Evolutionary conservation across 1,139 yeast species (phyloP).

Genomic region (Entelexis paramagnoliae): DNA sequence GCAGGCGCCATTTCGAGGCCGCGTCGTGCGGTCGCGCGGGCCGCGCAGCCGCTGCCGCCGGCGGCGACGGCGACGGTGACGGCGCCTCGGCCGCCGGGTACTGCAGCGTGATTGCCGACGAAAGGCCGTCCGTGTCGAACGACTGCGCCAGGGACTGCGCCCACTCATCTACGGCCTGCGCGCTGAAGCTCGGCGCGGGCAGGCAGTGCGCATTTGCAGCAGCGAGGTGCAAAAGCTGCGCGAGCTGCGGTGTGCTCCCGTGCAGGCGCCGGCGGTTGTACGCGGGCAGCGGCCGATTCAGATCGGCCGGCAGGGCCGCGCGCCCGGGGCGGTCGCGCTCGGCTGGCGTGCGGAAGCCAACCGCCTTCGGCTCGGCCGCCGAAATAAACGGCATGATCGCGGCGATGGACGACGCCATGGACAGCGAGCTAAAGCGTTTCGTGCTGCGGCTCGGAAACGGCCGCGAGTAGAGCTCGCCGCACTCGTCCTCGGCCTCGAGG

Average conservation of each 20-base stretch:
- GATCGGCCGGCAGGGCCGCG: not conserved
- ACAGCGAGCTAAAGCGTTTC: slow-evolving; percentile 20
- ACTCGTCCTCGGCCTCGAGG: slow-evolving; percentile 3
- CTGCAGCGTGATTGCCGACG: not conserved
- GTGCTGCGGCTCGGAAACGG: not conserved
- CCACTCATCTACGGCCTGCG: slow-evolving; percentile 14
- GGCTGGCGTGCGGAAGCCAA: not conserved
- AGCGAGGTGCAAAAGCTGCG: slow-evolving; percentile 12
- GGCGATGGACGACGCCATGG: slow-evolving; percentile 22
- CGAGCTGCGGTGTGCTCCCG: slow-evolving; percentile 6
- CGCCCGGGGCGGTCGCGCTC: not conserved
- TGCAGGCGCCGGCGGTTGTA: not conserved
- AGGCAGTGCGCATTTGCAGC: not conserved
- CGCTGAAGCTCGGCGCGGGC: not conserved
- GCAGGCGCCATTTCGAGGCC: not conserved
- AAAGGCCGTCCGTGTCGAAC: not conserved
- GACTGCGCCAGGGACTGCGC: slow-evolving; percentile 11
- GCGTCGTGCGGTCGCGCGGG: not conserved
- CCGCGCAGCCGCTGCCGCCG: not conserved
- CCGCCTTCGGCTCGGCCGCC: not conserved
- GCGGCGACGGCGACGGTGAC: too few species aligned
- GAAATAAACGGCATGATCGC: slow-evolving; percentile 19
- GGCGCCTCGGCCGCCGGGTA: not conserved
- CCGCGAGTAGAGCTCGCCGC: not conserved
- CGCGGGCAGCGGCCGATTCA: not conserved